Percentiles rank a stretch among this genome's conserved stretches.
phyloP scores from a whole-genome alignment of 139 green algal genomes.

The Chlorella vulgaris region DNA sequence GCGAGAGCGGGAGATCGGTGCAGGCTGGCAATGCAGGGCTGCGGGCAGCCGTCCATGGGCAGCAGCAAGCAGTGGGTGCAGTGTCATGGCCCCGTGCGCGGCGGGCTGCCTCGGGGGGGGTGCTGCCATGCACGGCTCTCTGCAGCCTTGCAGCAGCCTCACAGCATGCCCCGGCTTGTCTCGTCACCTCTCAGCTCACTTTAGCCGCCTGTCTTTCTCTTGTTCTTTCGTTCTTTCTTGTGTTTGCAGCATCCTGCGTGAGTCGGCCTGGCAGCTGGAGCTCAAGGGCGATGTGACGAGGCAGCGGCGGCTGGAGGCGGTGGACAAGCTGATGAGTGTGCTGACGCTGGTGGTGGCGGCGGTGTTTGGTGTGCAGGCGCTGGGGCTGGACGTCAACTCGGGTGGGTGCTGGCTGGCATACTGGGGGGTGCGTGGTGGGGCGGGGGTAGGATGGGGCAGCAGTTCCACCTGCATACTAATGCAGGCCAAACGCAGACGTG shows the following conservation, averaged over 20 bases:
- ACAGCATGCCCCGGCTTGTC: no score
- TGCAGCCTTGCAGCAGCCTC: no score
- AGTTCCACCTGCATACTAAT: no score
- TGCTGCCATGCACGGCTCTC: no score
- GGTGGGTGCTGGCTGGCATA: neutral
- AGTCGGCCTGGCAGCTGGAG: conserved; percentile 67
- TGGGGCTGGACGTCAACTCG: conserved; percentile 73
- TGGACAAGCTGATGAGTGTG: conserved; percentile 75
- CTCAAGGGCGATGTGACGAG: conserved; percentile 82
- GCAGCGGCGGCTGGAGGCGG: conserved; percentile 74
- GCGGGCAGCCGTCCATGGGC: no score
- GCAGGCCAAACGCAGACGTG: no score
- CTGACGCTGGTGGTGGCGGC: conserved; percentile 64
- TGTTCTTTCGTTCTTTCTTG: no score
- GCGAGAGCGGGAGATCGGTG: neutral
- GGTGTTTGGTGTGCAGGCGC: conserved; percentile 68
- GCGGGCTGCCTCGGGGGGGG: no score
- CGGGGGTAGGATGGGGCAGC: neutral
- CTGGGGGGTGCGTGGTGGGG: neutral
- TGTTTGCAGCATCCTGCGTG: conserved; percentile 39
- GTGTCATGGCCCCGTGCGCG: no score
- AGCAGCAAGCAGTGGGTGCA: no score
- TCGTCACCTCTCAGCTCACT: no score
- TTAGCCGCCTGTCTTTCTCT: neutral
- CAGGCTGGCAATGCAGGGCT: no score